A percentile compares a stretch with the other conserved stretches of the same genome.
Evolutionary conservation across 2,329 filamentous ascomycete species (phyloP).

Genomic region (Didymella keratinophila): DNA sequence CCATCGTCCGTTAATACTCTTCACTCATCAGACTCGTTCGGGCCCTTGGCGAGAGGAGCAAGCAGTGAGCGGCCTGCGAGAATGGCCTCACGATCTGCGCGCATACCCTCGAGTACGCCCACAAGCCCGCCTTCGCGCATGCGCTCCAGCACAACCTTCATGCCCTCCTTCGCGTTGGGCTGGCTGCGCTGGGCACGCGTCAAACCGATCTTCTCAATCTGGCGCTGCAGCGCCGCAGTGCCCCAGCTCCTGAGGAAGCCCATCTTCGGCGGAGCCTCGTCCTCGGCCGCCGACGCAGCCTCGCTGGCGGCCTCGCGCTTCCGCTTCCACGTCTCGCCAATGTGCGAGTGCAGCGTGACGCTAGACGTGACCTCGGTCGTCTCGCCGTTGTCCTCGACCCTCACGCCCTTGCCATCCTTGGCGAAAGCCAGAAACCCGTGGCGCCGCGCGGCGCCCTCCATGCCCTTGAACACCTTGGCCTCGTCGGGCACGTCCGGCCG

Average conservation of each 20-base stretch:
- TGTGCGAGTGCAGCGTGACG: constrained; percentile 74
- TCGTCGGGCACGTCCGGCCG: constrained; percentile 50
- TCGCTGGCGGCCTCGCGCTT: constrained; percentile 52
- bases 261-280: constrained; percentile 58
- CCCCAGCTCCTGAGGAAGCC: constrained; percentile 70
- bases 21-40: constrained; percentile 29
- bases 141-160: constrained; percentile 80
- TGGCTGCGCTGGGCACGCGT: constrained; percentile 80
- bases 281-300: constrained; percentile 24
- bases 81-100: constrained; percentile 62
- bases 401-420: constrained; percentile 29
- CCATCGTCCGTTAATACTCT: background rate
- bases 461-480: constrained; percentile 40
- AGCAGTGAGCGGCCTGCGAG: constrained; percentile 36
- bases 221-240: constrained; percentile 75
- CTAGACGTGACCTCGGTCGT: constrained; percentile 75
- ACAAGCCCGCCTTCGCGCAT: constrained; percentile 71
- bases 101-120: constrained; percentile 75
- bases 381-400: constrained; percentile 46
- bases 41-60: constrained; percentile 15
- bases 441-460: constrained; percentile 42
- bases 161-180: constrained; percentile 81
- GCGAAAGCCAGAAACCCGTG: constrained; percentile 45
- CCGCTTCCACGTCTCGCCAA: constrained; percentile 71
- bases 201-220: constrained; percentile 80